Evolutionary conservation across 495 filamentous ascomycete genomes (phyloP), one percentile per base, ranked within the genome.

Genomic region (Hyaloscypha hepaticicola): DNA sequence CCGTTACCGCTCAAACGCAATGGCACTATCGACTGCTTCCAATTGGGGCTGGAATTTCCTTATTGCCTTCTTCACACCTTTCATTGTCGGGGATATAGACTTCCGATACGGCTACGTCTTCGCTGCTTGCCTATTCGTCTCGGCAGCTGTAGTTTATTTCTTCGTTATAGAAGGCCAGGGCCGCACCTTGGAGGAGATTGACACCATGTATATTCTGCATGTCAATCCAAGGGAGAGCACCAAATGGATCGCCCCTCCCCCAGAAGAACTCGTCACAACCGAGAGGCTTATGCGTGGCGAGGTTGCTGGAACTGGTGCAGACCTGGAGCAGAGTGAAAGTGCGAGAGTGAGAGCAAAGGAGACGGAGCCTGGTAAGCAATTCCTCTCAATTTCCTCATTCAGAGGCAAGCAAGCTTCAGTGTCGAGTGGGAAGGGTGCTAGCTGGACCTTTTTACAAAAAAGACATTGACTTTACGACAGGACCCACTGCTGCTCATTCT

Each of bases 31-130:
- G 28, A 69, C 75, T 1, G 78, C 75, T 0, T 71, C 68, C 5
- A 77, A 76, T 27, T 57, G 74, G 75, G 56, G 77, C 85, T 66
- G 63, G 67, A 96, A 96, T 76, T 33, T 93, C 79, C 74, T 93
- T 63, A 85, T 95, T 70, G 86, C 85, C 11, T 92, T 93, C 81
- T 90, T 93, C 77, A 92, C 91, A 1, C 90, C 90, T 6, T 87
- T 90, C 74, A 90, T 91, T 70, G 83, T 80, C 55, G 73, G 72
- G 28, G 78, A 81, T 27, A 93, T 95, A 67, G 80, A 84, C 65
- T 93, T 87, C 76, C 73, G 78, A 38, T 93, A 91, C 75, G 90
- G 91, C 34, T 94, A 90, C 73, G 82, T 95, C 65, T 93, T 93
- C 70, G 89, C 87, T 3, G 84, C 71, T 5, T 90, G 87, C 78